Base-by-base conservation (phyloP, 1,284 basidiomycete genomes). In the Leccinum fuscescens region DNA sequence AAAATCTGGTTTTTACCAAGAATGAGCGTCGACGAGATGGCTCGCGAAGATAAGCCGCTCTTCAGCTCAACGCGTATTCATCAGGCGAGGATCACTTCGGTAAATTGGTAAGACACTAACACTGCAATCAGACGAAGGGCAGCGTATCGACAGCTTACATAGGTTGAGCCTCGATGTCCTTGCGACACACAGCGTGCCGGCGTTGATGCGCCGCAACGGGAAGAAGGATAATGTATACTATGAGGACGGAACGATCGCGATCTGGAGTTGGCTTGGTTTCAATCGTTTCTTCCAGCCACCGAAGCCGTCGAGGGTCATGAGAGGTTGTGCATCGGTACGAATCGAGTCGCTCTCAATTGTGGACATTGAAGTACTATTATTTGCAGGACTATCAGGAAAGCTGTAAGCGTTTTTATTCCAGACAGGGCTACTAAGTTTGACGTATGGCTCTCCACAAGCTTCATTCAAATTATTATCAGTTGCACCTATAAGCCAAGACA, bases 361-460 rank as follows among this genome's bases (percentile, higher is more conserved):
- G 57, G n/a, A 54, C 55, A 49, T 58, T 67, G 42, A 52, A 64
- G 35, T 6, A n/a, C 22, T 22, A 11, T 56, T 56, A 29, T 56
- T 5, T 29, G 33, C 61, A 90, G 88, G 88, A 90, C 69, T 90
- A 84, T 70, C 84, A 85, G 67, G 84, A 88, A 66, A 90, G 88
- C 68, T 79, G 88, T 89, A 74, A 68, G 74, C 27, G 1, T 42
- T 49, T 39, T 42, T 49, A 44, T 56, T 51, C 17, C 37, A 14
- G 11, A 15, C 48, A 7, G 51, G 17, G 11, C 3, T 22, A 27
- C 33, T 22, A n/a, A 44, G n/a, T 22, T 57, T 70, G 37, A 67
- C 57, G 31, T 31, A 15, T 20, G 61, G 6, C 59, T 29, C 44
- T 62, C 17, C 48, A 37, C 59, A 56, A 84, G 88, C 82, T 42